Evolutionary conservation across 495 filamentous ascomycete genomes (phyloP), one percentile per base, ranked within the genome.

Genomic region (Neurospora sp.): DNA sequence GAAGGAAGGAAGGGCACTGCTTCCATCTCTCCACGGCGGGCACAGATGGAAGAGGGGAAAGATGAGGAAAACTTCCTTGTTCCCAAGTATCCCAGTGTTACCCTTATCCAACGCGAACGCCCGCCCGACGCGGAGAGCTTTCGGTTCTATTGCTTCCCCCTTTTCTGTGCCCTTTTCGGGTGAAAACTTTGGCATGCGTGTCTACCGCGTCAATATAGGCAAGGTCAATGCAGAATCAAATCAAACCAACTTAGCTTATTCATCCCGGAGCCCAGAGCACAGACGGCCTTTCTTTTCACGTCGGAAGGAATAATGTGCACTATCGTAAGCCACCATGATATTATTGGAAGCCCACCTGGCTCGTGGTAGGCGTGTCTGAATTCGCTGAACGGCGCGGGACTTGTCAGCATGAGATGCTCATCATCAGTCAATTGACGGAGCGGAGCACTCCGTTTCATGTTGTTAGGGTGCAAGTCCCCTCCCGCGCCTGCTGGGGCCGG

Each of bases 361-460:
- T 61, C 53, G 53, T 61, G 53, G 53, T 61, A 16, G 48, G 48
- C 10, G 48, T 59, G 48, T 59, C 48, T 31, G 53, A 61, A 35
- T 22, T 31, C 35, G 35, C 65, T 69, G 65, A 39, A 35, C 68
- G 35, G 39, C 68, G 35, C 40, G 68, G 68, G 53, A 27, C 27
- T 61, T 27, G 27, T 61, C 53, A 61, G 53, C 27, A 61, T 37
- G 20, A 27, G 61, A 8, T 40, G 20, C 69, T 70, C 48, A 59
- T 59, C 48, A 31, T 59, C 48, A 27, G 69, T 31, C 40, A 31
- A 31, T 41, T 48, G 70, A 35, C 41, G 70, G 35, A 38, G 68
- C 68, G 20, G 42, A 61, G 38, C 69, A 45, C 73, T 72, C 75
- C 73, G 71, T 76, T 76, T 76, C 73, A 71, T 44, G 73, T 76